Evolutionary conservation across 306 rosid genomes (phyloP), one percentile per base, ranked within the genome.

Genomic region (Datisca glomerata): DNA sequence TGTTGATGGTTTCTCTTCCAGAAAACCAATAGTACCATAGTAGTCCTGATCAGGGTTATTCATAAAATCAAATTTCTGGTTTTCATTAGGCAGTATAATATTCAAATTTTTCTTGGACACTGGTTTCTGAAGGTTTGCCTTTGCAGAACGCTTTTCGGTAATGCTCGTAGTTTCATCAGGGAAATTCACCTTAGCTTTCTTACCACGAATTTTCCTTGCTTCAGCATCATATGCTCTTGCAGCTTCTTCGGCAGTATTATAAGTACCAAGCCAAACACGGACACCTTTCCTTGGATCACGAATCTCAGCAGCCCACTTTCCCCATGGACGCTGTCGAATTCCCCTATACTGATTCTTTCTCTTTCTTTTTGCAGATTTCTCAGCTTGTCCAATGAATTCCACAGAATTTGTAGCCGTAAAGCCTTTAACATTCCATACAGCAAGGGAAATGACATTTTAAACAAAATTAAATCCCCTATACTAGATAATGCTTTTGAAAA

Each of bases 301-400:
- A 50, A 83, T 89, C 73, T 89, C 98, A 16, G 98, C 98, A 14
- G 98, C 98, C 98, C 98, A 89, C 63, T 89, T 89, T 12, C 97
- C 97, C 97, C 97, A 89, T 21, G 97, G 95, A 20, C 97, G 95
- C 57, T 89, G 97, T 12, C 97, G 83, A 60, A 89, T 80, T 41
- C 98, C 98, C 48, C 98, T 43, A 29, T 63, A 89, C 59, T 84
- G 91, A 22, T 89, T 89, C 72, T 84, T 89, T 71, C 93, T 70
- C 77, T 73, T 80, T 34, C 93, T 75, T 58, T 70, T 84, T 1
- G 75, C 56, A 44, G 76, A 67, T 63, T 75, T 68, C 63, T 75
- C 95, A 63, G 77, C 69, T 59, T 55, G 71, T 44, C 52, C 81
- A 32, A 60, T 63, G 14, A 43, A 61, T 51, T 84, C 80, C 36